phyloP scores from a whole-genome alignment of 306 rosid species.

The Vicia sativa region DNA sequence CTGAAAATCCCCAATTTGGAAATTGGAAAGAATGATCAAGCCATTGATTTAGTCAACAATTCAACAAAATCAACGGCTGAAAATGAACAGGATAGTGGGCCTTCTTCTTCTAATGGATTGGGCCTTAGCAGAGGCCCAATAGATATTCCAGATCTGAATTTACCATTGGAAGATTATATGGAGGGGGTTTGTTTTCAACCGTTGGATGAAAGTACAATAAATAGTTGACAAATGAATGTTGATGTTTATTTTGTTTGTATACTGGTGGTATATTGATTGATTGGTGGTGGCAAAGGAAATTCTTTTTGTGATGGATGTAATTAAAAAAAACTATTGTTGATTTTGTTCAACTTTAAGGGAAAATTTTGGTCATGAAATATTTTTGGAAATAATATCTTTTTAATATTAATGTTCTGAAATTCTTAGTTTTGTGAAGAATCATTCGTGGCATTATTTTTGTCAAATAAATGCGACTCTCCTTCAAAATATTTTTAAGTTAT shows the following conservation, averaged over 20 bases:
- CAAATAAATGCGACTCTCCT: too few species aligned
- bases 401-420: too few species aligned
- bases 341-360: neutral
- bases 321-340: neutral
- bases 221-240: neutral
- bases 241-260: too few species aligned
- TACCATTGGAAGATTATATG: conserved; percentile 16
- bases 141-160: conserved; percentile 54
- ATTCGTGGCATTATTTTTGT: too few species aligned
- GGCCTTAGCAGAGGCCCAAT: conserved; percentile 19
- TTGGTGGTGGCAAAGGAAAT: neutral
- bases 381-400: neutral
- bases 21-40: conserved; percentile 5
- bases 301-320: conserved; percentile 1
- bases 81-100: conserved; percentile 19
- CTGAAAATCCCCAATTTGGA: conserved; percentile 15
- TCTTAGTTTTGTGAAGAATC: neutral
- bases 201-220: conserved; percentile 32
- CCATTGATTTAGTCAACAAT: neutral
- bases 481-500: too few species aligned
- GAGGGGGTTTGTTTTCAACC: conserved; percentile 22
- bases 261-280: neutral
- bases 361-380: neutral
- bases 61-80: neutral
- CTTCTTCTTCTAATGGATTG: neutral